Percentiles rank a stretch among this genome's conserved stretches.
Conservation (phyloP, 1,139 yeast species). For the Taphrina wiesneri region DNA sequence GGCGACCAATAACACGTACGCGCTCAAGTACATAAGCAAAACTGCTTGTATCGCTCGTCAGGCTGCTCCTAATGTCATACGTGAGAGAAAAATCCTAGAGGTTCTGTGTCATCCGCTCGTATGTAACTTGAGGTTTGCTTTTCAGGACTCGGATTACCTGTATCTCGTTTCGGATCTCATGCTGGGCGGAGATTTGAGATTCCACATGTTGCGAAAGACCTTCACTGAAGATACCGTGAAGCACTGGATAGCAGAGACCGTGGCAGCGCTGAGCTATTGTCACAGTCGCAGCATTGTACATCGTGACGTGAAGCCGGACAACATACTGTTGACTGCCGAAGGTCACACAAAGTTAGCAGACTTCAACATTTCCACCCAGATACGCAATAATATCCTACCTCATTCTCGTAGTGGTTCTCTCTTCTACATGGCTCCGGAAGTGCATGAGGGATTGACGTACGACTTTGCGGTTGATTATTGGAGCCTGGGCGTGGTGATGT, state of each 20-base stretch:
- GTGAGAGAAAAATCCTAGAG: conserved; percentile 64
- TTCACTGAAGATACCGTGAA: conserved; percentile 62
- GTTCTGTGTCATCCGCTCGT: conserved; percentile 71
- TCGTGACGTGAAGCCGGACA: conserved; percentile 71
- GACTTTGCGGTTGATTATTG: conserved; percentile 85
- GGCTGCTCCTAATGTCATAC: conserved; percentile 54
- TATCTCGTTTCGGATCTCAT: conserved; percentile 67
- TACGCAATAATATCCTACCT: conserved; percentile 36
- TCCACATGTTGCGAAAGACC: conserved; percentile 61
- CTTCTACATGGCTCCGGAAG: conserved; percentile 89
- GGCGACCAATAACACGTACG: conserved; percentile 32
- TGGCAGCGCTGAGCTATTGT: conserved; percentile 65
- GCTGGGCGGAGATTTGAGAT: conserved; percentile 87
- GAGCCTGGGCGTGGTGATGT: conserved; percentile 83
- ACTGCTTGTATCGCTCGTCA: conserved; percentile 37
- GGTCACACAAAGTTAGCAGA: conserved; percentile 74
- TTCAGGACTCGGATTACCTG: conserved; percentile 67
- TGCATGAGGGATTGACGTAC: conserved; percentile 53
- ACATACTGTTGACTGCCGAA: conserved; percentile 63
- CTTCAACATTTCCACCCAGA: conserved; percentile 55
- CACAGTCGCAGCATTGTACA: conserved; percentile 66
- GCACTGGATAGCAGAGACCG: conserved; percentile 66
- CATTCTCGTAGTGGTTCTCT: conserved; percentile 66
- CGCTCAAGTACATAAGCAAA: conserved; percentile 39
- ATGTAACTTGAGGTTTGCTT: conserved; percentile 76